phyloP scores from a whole-genome alignment of 2,329 filamentous ascomycete genomes.

The Cladobotryum protrusum region DNA sequence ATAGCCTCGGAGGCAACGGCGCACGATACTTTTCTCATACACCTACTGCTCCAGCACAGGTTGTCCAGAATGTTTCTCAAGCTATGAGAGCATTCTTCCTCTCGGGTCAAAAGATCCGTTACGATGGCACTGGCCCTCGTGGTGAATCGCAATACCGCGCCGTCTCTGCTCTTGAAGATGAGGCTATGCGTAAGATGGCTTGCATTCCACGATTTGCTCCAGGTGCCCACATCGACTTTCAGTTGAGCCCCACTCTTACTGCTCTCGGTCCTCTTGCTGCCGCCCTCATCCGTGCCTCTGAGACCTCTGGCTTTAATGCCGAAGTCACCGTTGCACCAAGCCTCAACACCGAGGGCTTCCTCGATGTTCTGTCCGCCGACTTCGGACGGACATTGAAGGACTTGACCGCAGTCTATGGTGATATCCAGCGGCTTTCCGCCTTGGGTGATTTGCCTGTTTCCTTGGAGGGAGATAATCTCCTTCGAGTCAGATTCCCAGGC shows the following conservation, averaged over 20 bases:
- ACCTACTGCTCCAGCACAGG: constrained; percentile 78
- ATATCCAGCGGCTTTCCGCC: constrained; percentile 68
- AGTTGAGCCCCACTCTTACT: constrained; percentile 81
- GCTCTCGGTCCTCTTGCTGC: constrained; percentile 68
- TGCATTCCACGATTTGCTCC: constrained; percentile 50
- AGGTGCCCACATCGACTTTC: constrained; percentile 84
- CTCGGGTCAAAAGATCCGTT: constrained; percentile 83
- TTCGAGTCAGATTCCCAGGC: constrained; percentile 85
- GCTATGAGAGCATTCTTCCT: constrained; percentile 88
- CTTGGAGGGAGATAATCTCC: constrained; percentile 58
- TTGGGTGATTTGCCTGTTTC: constrained; percentile 80
- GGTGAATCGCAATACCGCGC: constrained; percentile 76
- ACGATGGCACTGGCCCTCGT: constrained; percentile 66
- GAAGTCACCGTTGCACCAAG: constrained; percentile 45
- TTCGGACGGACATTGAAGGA: constrained; percentile 85
- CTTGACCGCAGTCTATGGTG: constrained; percentile 69
- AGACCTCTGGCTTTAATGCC: constrained; percentile 38
- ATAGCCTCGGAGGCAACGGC: constrained; percentile 65
- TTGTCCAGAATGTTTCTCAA: constrained; percentile 90
- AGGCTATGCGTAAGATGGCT: constrained; percentile 62
- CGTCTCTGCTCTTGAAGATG: constrained; percentile 68
- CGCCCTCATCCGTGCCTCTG: constrained; percentile 41
- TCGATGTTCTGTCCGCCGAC: constrained; percentile 79
- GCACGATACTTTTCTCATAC: constrained; percentile 87
- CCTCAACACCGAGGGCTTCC: constrained; percentile 74